Evolutionary conservation across 139 green algal genomes (phyloP).

Genomic region (Coccomyxa sp.): DNA sequence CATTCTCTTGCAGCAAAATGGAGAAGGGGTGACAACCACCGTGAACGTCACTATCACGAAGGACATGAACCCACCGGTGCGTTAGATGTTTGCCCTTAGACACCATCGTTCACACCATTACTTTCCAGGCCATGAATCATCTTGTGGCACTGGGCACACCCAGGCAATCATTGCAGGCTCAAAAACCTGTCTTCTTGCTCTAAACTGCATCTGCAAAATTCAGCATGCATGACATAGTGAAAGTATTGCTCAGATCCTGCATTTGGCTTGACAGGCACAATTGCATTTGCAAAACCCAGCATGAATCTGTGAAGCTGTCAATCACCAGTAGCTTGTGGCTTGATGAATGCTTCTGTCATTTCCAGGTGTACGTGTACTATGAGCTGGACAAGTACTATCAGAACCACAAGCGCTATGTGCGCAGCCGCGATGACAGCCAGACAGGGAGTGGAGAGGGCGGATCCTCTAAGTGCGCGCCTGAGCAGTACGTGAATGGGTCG

Average conservation of each 20-base stretch:
- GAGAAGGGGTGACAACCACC: constrained; percentile 9
- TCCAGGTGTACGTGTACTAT: constrained; percentile 90
- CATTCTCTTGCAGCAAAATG: constrained; percentile 6
- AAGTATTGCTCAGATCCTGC: too few species aligned
- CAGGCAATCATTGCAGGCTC: too few species aligned
- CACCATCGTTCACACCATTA: too few species aligned
- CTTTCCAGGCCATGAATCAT: too few species aligned
- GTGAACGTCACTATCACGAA: constrained; percentile 21
- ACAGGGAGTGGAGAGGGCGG: constrained; percentile 39
- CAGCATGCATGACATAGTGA: too few species aligned
- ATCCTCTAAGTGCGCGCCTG: constrained; percentile 48
- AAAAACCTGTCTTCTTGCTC: too few species aligned
- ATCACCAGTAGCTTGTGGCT: too few species aligned
- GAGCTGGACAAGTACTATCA: constrained; percentile 86
- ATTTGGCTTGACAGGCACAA: too few species aligned
- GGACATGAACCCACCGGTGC: constrained; percentile 44
- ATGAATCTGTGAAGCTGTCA: too few species aligned
- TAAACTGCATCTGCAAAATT: too few species aligned
- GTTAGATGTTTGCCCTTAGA: not conserved
- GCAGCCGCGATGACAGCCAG: constrained; percentile 69
- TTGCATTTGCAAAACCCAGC: too few species aligned
- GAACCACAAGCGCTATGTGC: constrained; percentile 91
- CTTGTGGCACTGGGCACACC: too few species aligned
- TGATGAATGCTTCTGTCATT: not conserved
- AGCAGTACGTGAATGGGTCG: constrained; percentile 28